phyloP scores from a whole-genome alignment of 306 rosid genomes.

The Delonix regia region DNA sequence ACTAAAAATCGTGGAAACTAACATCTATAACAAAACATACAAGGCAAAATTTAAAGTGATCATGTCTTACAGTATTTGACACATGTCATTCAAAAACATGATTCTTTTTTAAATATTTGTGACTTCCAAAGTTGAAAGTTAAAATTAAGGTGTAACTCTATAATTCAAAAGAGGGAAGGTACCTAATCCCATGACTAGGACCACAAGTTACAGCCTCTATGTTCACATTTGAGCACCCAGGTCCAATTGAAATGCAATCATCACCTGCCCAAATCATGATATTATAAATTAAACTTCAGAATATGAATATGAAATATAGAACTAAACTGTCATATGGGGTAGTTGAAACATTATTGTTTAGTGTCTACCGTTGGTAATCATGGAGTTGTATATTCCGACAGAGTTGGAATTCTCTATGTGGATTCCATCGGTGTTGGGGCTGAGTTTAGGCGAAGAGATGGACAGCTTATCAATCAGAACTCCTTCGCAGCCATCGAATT shows the following conservation, averaged over 20 bases:
- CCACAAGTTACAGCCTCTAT: slow-evolving; percentile 91
- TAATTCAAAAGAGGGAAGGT: slow-evolving; percentile 9
- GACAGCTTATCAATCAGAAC: slow-evolving; percentile 63
- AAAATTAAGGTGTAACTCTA: not conserved
- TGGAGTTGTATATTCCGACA: slow-evolving; percentile 74
- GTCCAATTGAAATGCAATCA: slow-evolving; percentile 94
- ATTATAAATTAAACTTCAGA: not conserved
- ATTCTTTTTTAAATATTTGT: not conserved
- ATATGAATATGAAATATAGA: not conserved
- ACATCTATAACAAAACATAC: too few relatives aligned
- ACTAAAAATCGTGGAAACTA: too few relatives aligned
- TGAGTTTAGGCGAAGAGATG: slow-evolving; percentile 91
- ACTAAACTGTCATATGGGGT: slow-evolving; percentile 15
- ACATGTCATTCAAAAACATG: not conserved
- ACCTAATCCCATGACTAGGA: slow-evolving; percentile 99
- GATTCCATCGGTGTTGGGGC: slow-evolving; percentile 98
- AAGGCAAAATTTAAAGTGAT: too few relatives aligned
- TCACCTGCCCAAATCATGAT: slow-evolving; percentile 65
- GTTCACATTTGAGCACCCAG: slow-evolving; percentile 74
- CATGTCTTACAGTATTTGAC: too few relatives aligned
- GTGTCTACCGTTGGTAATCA: slow-evolving; percentile 77
- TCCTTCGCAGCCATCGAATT: slow-evolving; percentile 88
- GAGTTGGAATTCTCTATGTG: slow-evolving; percentile 69
- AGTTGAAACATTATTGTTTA: not conserved
- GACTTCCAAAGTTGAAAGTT: not conserved